A percentile compares a stretch with the other conserved stretches of the same genome.
phyloP scores from a whole-genome alignment of 257 asterid species.

The Petunia axillaris region DNA sequence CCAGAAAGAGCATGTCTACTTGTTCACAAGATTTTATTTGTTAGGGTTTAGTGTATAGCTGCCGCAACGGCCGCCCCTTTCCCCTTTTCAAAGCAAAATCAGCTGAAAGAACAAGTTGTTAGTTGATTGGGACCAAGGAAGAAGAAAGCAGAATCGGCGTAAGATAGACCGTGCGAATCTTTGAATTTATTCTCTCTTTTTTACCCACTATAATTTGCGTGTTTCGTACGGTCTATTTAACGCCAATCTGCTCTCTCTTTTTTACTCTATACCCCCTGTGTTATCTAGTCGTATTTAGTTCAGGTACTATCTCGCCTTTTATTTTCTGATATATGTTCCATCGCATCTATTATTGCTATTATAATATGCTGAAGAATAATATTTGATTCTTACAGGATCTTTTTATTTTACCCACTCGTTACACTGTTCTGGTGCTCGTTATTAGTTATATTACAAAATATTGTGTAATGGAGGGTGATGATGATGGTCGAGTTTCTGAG shows the following conservation, averaged over 20 bases:
- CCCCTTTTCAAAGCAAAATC: too few relatives aligned
- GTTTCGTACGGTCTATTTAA: conserved; percentile 92
- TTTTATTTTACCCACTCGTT: conserved; percentile 19
- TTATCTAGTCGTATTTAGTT: neutral
- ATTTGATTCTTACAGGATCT: neutral
- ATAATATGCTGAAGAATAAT: neutral
- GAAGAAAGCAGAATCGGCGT: too few relatives aligned
- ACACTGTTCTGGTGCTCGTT: neutral
- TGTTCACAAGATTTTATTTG: too few relatives aligned
- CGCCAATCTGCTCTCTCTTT: conserved; percentile 79
- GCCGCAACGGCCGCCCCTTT: too few relatives aligned
- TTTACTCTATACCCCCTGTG: neutral
- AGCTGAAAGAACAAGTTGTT: too few relatives aligned
- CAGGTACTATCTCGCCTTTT: neutral
- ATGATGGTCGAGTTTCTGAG: conserved; percentile 44
- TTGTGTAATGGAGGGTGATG: conserved; percentile 59
- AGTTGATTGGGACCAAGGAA: too few relatives aligned
- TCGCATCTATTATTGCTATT: neutral
- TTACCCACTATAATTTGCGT: conserved; percentile 45
- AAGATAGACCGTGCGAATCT: conserved; percentile 18
- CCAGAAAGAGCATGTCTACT: too few relatives aligned
- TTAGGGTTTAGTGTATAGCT: too few relatives aligned
- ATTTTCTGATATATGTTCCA: neutral
- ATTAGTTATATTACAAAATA: conserved; percentile 6
- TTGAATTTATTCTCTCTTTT: neutral